Conservation (phyloP, 116 monocot species). For the Cymodocea nodosa region DNA sequence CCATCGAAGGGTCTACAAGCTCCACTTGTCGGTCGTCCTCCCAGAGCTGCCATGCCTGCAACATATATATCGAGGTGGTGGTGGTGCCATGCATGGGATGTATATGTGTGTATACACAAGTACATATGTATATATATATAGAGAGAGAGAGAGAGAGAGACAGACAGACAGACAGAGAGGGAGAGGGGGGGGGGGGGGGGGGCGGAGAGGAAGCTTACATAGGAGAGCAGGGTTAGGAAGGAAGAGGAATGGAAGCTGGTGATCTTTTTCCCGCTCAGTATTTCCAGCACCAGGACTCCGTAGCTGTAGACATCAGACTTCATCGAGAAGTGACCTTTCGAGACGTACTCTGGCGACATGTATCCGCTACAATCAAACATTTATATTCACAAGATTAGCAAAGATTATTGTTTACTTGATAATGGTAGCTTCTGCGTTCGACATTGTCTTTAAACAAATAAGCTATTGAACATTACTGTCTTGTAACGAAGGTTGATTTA, state of each 20-base stretch:
- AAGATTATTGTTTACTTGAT: too few species aligned
- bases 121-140: neutral
- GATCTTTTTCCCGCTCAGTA: constrained; percentile 1
- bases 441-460: too few species aligned
- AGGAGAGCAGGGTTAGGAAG: neutral
- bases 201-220: too few species aligned
- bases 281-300: neutral
- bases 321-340: constrained; percentile 3
- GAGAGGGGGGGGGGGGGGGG: too few species aligned
- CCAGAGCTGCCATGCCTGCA: constrained; percentile 14
- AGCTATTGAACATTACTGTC: too few species aligned
- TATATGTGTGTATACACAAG: too few species aligned
- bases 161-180: too few species aligned
- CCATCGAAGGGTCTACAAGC: constrained; percentile 5
- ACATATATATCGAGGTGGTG: neutral
- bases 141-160: neutral
- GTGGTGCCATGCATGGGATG: neutral
- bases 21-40: neutral
- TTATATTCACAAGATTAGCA: neutral
- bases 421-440: too few species aligned
- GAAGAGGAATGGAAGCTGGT: neutral
- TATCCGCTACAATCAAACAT: neutral
- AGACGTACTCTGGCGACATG: neutral
- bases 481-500: too few species aligned
- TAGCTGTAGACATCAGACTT: constrained; percentile 6